These are phyloP conservation scores for Piloderma croceum DNA, from an alignment of 768 basidiomycete genomes.

Conservation along the genomic window DNA sequence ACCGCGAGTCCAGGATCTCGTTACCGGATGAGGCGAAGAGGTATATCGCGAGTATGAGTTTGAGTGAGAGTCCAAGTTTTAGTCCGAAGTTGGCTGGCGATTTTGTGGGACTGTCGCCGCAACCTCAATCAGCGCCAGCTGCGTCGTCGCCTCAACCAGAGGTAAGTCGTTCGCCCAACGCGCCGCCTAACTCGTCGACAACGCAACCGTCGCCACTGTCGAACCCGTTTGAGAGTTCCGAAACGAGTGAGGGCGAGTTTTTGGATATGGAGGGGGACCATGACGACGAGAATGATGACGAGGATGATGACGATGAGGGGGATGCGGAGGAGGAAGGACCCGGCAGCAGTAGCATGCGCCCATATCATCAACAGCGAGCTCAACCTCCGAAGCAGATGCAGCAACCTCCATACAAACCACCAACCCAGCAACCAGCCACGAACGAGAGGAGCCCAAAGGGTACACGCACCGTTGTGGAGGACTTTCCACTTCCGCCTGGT, in stretches of 20 bases:
- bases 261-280: conserved; percentile 57
- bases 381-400: conserved; percentile 1
- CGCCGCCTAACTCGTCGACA: conserved; percentile 6
- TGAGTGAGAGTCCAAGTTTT: too few species aligned
- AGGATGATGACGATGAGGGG: conserved; percentile 33
- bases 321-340: conserved; percentile 31
- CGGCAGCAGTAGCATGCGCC: conserved; percentile 12
- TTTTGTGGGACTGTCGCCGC: not conserved
- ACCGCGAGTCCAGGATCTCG: conserved; percentile 62
- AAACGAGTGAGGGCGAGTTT: conserved; percentile 52
- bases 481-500: conserved; percentile 51
- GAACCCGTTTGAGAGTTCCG: too few species aligned
- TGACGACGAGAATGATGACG: conserved; percentile 36
- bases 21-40: conserved; percentile 73
- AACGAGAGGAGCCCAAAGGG: too few species aligned
- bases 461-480: conserved; percentile 41
- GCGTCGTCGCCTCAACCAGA: conserved; percentile 11
- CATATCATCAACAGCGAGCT: not conserved
- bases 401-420: conserved; percentile 1
- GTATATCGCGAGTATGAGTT: conserved; percentile 65
- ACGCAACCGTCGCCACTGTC: conserved; percentile 15
- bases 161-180: too few species aligned
- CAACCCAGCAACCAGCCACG: too few species aligned
- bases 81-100: conserved; percentile 6
- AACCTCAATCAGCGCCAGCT: conserved; percentile 2